A percentile compares a stretch with the other conserved stretches of the same genome.
These are phyloP conservation scores for Bisporella sp. DNA, from an alignment of 2,329 filamentous ascomycete species.

Conservation along the genomic window DNA sequence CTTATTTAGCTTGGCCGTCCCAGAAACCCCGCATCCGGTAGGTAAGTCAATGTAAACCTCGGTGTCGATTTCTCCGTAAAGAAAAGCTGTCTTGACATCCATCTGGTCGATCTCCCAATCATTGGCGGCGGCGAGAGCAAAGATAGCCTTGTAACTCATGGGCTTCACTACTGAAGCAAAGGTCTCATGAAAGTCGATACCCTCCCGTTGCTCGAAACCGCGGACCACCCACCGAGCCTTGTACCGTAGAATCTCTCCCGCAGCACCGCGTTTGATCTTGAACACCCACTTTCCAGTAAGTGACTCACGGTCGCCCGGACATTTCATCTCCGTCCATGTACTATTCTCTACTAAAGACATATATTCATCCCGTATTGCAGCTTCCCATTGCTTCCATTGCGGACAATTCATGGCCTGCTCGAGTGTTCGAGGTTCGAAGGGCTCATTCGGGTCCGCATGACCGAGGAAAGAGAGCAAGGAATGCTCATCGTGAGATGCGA, in stretches of 20 bases:
- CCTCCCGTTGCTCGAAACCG: constrained; percentile 7
- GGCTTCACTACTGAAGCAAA: constrained; percentile 9
- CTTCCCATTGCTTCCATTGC: not conserved
- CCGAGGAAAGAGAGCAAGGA: too few relatives aligned
- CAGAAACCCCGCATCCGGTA: constrained; percentile 3
- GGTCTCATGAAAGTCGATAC: constrained; percentile 9
- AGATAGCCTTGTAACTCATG: constrained; percentile 3
- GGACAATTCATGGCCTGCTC: not conserved
- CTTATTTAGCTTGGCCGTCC: constrained; percentile 10
- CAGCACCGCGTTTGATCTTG: constrained; percentile 2
- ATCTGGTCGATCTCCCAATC: constrained; percentile 10
- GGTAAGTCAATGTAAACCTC: constrained; percentile 23
- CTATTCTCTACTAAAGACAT: not conserved
- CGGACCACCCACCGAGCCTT: constrained; percentile 8
- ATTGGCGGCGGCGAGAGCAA: constrained; percentile 3
- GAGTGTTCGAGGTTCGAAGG: not conserved
- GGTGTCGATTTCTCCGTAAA: constrained; percentile 22
- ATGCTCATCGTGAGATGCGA: not conserved
- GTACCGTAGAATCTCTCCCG: constrained; percentile 3
- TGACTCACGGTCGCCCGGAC: not conserved
- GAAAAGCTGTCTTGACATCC: constrained; percentile 20
- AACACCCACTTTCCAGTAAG: constrained; percentile 6
- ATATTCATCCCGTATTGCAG: not conserved
- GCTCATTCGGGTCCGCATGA: too few relatives aligned
- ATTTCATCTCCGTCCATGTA: not conserved